phyloP scores from a whole-genome alignment of 768 basidiomycete genomes.

The Boletus edulis region DNA sequence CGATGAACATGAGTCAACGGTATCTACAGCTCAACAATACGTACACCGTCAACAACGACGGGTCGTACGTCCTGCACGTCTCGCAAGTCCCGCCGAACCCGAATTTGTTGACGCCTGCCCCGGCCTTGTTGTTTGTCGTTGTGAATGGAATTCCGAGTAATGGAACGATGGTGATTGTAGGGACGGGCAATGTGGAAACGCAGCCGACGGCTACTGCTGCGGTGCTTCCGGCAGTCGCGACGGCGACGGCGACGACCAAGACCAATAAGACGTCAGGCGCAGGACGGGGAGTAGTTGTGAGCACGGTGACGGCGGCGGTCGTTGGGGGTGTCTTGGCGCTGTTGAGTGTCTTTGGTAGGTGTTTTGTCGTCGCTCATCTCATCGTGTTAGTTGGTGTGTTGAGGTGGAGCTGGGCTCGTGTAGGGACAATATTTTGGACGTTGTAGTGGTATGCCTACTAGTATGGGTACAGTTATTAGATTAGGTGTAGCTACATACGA shows the following conservation, averaged over 20 bases:
- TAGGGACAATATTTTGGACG: neutral
- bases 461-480: no score
- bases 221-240: slow-evolving; percentile 39
- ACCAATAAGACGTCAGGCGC: neutral
- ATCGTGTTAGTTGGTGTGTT: neutral
- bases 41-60: slow-evolving; percentile 76
- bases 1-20: slow-evolving; percentile 75
- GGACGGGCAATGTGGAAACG: slow-evolving; percentile 70
- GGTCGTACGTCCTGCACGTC: slow-evolving; percentile 75
- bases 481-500: no score
- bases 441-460: no score
- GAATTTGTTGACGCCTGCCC: slow-evolving; percentile 87
- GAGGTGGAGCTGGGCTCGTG: neutral
- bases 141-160: slow-evolving; percentile 66
- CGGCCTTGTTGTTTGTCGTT: slow-evolving; percentile 71
- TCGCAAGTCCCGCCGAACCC: slow-evolving; percentile 82
- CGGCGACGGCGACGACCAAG: neutral
- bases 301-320: neutral
- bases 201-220: slow-evolving; percentile 49
- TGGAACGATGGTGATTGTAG: slow-evolving; percentile 46
- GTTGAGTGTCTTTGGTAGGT: slow-evolving; percentile 4
- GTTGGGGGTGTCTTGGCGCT: neutral
- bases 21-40: slow-evolving; percentile 81
- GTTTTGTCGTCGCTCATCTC: no score
- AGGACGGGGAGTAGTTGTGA: no score